Evolutionary conservation across 1,284 basidiomycete species (phyloP).

Genomic region (Marasmius tenuissimus): DNA sequence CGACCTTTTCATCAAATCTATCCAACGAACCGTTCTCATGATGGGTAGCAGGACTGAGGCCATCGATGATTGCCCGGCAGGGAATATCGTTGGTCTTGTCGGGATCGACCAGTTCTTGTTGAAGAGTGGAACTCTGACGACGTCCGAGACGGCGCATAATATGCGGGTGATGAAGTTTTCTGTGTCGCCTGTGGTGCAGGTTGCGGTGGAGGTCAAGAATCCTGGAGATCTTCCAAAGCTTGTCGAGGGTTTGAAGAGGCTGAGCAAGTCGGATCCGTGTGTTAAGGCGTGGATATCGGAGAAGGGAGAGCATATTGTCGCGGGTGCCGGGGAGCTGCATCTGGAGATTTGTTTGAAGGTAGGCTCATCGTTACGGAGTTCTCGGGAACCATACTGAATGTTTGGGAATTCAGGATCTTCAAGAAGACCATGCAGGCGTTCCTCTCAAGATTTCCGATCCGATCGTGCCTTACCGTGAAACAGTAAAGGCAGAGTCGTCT

Average conservation of each 20-base stretch:
- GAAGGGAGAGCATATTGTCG: conserved; percentile 97
- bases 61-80: conserved; percentile 98
- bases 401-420: conserved; percentile 69
- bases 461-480: conserved; percentile 98
- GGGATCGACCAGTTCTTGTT: conserved; percentile 99
- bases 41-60: conserved; percentile 99
- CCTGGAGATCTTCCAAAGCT: conserved; percentile 99
- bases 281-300: conserved; percentile 95
- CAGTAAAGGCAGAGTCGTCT: conserved; percentile 93
- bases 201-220: conserved; percentile 99
- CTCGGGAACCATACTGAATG: neutral
- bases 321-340: conserved; percentile 99
- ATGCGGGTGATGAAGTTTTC: conserved; percentile 99
- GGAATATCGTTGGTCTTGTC: conserved; percentile 99
- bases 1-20: conserved; percentile 96
- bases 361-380: neutral
- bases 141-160: conserved; percentile 99
- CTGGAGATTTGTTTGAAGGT: conserved; percentile 99
- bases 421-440: conserved; percentile 99
- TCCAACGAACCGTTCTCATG: conserved; percentile 99
- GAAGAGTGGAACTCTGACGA: conserved; percentile 98
- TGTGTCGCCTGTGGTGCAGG: conserved; percentile 99
- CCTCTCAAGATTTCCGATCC: conserved; percentile 99
- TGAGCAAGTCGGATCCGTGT: conserved; percentile 99
- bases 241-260: conserved; percentile 99